Percentiles rank a stretch among this genome's conserved stretches.
These are phyloP conservation scores for Micractinium conductrix DNA, from an alignment of 139 green algal species.

Conservation along the genomic window DNA sequence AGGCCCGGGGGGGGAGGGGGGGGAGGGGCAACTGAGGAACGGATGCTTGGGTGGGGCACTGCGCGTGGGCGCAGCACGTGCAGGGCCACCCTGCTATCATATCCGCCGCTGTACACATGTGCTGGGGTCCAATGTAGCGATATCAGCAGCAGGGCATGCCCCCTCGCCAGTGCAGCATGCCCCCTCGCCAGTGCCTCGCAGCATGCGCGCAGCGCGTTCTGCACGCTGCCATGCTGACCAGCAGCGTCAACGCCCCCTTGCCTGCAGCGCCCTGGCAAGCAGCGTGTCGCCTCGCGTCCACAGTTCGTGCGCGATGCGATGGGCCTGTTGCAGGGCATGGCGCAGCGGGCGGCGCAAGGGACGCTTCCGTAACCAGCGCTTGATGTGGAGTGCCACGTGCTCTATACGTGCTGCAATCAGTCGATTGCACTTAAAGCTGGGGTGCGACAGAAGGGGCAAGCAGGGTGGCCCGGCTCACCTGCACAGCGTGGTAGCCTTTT, in stretches of 20 bases:
- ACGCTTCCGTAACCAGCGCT: background rate
- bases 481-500: constrained; percentile 95
- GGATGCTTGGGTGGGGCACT: constrained; percentile 42
- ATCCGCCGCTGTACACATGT: too few relatives aligned
- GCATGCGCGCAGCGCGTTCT: too few relatives aligned
- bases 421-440: background rate
- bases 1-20: constrained; percentile 80
- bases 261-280: constrained; percentile 79
- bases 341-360: background rate
- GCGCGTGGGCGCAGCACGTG: too few relatives aligned
- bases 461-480: constrained; percentile 66
- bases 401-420: too few relatives aligned
- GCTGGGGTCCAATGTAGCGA: too few relatives aligned
- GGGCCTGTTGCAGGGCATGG: constrained; percentile 42
- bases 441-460: background rate
- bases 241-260: too few relatives aligned
- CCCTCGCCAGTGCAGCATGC: too few relatives aligned
- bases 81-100: too few relatives aligned
- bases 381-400: background rate
- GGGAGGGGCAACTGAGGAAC: constrained; percentile 64
- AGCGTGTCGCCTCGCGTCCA: constrained; percentile 77
- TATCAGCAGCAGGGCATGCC: too few relatives aligned
- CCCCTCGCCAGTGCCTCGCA: too few relatives aligned
- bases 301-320: constrained; percentile 91
- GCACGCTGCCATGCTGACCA: too few relatives aligned